Conservation (phyloP, 306 rosid species). For the Dalbergia cultrata region DNA sequence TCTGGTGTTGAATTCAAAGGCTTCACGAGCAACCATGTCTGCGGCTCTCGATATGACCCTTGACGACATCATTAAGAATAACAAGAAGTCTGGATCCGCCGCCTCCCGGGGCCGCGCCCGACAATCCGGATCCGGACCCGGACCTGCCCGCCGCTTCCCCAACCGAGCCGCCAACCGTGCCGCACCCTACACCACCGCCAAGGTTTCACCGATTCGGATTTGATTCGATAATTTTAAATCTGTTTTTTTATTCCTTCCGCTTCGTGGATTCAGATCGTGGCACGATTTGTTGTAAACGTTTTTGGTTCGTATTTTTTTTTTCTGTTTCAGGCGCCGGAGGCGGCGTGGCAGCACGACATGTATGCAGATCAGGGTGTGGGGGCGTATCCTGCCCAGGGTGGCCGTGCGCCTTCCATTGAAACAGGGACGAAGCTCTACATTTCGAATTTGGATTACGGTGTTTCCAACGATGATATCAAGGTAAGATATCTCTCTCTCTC, state of each 20-base stretch:
- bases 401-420: conserved; percentile 83
- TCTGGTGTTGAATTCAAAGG: neutral
- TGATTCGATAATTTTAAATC: neutral
- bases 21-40: conserved; percentile 53
- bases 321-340: conserved; percentile 78
- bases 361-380: conserved; percentile 51
- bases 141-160: conserved; percentile 73
- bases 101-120: neutral
- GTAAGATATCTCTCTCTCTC: conserved; percentile 44
- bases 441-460: conserved; percentile 93
- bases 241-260: neutral
- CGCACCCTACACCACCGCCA: conserved; percentile 68
- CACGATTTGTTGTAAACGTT: neutral
- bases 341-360: conserved; percentile 95
- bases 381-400: conserved; percentile 52
- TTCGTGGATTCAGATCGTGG: neutral
- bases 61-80: conserved; percentile 87
- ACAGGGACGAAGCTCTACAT: conserved; percentile 94
- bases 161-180: conserved; percentile 73
- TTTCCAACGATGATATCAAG: conserved; percentile 95
- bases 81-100: conserved; percentile 76
- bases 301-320: neutral
- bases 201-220: conserved; percentile 52
- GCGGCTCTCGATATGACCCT: conserved; percentile 85
- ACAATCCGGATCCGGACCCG: conserved; percentile 52